phyloP scores from a whole-genome alignment of 163 green algal species.

The Picocystis sp. region DNA sequence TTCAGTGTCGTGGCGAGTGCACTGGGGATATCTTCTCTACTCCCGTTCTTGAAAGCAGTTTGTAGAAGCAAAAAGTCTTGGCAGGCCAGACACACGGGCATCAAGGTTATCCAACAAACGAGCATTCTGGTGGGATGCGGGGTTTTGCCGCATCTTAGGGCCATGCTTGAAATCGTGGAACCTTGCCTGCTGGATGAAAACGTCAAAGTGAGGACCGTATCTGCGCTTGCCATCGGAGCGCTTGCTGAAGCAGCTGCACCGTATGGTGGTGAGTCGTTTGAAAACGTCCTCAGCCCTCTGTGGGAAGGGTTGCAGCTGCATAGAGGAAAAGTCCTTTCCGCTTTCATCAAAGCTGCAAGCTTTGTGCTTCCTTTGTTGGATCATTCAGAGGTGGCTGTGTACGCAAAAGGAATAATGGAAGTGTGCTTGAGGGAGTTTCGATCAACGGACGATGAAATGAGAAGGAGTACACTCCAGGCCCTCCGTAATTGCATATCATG shows the following conservation, averaged over 20 bases:
- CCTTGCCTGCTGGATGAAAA: slow-evolving; percentile 87
- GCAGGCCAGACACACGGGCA: slow-evolving; percentile 85
- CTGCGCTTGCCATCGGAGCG: slow-evolving; percentile 74
- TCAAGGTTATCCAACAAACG: slow-evolving; percentile 97
- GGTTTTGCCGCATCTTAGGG: slow-evolving; percentile 88
- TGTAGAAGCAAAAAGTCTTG: slow-evolving; percentile 95
- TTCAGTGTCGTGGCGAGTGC: slow-evolving; percentile 81
- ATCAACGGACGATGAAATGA: slow-evolving; percentile 99
- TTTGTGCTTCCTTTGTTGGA: not conserved
- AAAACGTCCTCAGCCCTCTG: slow-evolving; percentile 93
- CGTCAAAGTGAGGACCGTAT: slow-evolving; percentile 63
- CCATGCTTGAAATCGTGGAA: slow-evolving; percentile 95
- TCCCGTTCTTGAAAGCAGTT: slow-evolving; percentile 98
- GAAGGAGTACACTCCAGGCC: slow-evolving; percentile 98
- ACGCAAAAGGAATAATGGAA: slow-evolving; percentile 88
- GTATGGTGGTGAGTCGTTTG: slow-evolving; percentile 98
- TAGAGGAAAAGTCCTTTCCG: slow-evolving; percentile 84
- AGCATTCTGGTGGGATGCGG: slow-evolving; percentile 95
- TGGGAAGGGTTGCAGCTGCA: slow-evolving; percentile 90
- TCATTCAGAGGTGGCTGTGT: slow-evolving; percentile 39
- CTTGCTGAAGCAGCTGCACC: slow-evolving; percentile 87
- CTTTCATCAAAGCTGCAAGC: slow-evolving; percentile 79
- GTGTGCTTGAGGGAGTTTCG: slow-evolving; percentile 92
- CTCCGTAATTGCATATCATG: not conserved
- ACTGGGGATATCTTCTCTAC: slow-evolving; percentile 87